Conservation (phyloP, 2,329 filamentous ascomycete species). For the Paecilomyces sp. region DNA sequence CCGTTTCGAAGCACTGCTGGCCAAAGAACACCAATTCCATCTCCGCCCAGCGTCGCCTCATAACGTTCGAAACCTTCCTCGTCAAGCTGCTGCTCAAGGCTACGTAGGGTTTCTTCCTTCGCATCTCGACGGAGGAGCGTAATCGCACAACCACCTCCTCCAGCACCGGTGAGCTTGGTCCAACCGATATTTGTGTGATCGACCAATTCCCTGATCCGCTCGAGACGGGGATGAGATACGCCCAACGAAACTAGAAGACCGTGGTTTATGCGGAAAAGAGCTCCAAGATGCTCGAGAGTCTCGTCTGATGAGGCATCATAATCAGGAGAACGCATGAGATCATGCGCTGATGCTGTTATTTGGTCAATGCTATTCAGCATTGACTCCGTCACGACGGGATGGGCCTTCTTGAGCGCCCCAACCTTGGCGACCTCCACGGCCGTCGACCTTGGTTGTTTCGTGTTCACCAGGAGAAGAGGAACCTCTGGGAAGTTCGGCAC, state of each 20-base stretch:
- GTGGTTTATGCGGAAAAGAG: slow-evolving; percentile 90
- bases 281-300: slow-evolving; percentile 67
- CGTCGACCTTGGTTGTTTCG: slow-evolving; percentile 79
- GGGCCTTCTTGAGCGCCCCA: slow-evolving; percentile 58
- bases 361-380: slow-evolving; percentile 80
- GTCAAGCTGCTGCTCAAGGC: slow-evolving; percentile 59
- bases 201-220: slow-evolving; percentile 83
- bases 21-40: slow-evolving; percentile 90
- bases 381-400: slow-evolving; percentile 69
- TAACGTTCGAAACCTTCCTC: slow-evolving; percentile 75
- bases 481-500: slow-evolving; percentile 87
- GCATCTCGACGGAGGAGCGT: slow-evolving; percentile 70
- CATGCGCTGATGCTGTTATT: slow-evolving; percentile 50
- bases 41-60: slow-evolving; percentile 81
- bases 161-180: slow-evolving; percentile 95
- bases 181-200: slow-evolving; percentile 86
- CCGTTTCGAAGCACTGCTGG: slow-evolving; percentile 85
- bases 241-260: slow-evolving; percentile 84
- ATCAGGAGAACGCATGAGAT: slow-evolving; percentile 49
- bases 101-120: slow-evolving; percentile 48
- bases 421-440: slow-evolving; percentile 83
- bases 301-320: slow-evolving; percentile 61
- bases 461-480: slow-evolving; percentile 83
- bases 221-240: slow-evolving; percentile 88
- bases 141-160: slow-evolving; percentile 92